Evolutionary conservation across 2,329 filamentous ascomycete genomes (phyloP).

Genomic region (Cladophialophora immunda): DNA sequence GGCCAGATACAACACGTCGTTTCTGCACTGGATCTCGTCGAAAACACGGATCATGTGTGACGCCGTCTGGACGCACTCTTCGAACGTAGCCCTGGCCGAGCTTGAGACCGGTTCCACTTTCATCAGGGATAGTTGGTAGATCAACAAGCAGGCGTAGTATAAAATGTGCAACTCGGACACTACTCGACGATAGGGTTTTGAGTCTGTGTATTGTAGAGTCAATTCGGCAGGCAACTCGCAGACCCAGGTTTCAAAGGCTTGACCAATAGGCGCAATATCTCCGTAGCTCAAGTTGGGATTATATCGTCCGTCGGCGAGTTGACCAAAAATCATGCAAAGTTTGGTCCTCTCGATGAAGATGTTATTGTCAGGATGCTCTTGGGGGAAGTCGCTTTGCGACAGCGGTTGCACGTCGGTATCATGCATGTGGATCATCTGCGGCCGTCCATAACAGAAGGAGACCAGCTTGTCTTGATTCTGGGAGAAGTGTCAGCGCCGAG

Average conservation of each 20-base stretch:
- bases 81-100: constrained; percentile 21
- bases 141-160: constrained; percentile 27
- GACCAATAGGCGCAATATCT: constrained; percentile 18
- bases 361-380: constrained; percentile 25
- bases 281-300: constrained; percentile 18
- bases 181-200: constrained; percentile 25
- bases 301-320: constrained; percentile 25
- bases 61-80: constrained; percentile 26
- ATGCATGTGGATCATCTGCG: constrained; percentile 23
- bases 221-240: constrained; percentile 19
- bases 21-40: constrained; percentile 29
- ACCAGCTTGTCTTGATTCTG: constrained; percentile 31
- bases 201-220: constrained; percentile 14
- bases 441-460: constrained; percentile 31
- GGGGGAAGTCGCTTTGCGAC: constrained; percentile 28
- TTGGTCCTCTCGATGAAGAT: constrained; percentile 48
- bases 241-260: constrained; percentile 22
- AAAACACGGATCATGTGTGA: constrained; percentile 25
- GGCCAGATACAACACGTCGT: constrained; percentile 26
- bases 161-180: constrained; percentile 30
- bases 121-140: constrained; percentile 27
- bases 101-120: constrained; percentile 26
- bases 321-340: constrained; percentile 88
- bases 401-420: constrained; percentile 28
- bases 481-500: constrained; percentile 24